phyloP scores from a whole-genome alignment of 352 stramenopile genomes.

The Globisporangium apiculatum region DNA sequence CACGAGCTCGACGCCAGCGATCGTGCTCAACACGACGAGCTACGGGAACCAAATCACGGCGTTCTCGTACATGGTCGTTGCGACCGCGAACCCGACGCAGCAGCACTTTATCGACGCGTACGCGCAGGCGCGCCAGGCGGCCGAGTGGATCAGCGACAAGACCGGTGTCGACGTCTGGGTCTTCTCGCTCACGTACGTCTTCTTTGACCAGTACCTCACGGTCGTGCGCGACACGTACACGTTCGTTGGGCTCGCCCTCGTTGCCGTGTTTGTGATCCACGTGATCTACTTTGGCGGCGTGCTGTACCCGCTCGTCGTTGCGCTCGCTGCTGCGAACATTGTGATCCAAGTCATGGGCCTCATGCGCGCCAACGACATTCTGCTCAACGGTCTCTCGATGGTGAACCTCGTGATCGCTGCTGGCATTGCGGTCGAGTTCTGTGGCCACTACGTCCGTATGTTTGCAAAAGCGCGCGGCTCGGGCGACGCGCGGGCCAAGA shows the following conservation, averaged over 20 bases:
- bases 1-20: slow-evolving; percentile 16
- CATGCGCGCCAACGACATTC: slow-evolving; percentile 54
- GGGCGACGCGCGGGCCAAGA: slow-evolving; percentile 23
- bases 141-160: slow-evolving; percentile 57
- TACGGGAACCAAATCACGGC: slow-evolving; percentile 49
- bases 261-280: slow-evolving; percentile 44
- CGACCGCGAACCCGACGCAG: slow-evolving; percentile 32
- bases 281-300: slow-evolving; percentile 40
- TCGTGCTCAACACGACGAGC: slow-evolving; percentile 40
- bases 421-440: slow-evolving; percentile 80
- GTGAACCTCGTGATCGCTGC: slow-evolving; percentile 83
- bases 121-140: slow-evolving; percentile 42
- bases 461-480: slow-evolving; percentile 38
- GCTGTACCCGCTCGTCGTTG: slow-evolving; percentile 38
- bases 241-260: slow-evolving; percentile 38
- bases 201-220: slow-evolving; percentile 64
- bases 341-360: slow-evolving; percentile 44
- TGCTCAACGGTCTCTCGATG: slow-evolving; percentile 79
- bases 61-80: slow-evolving; percentile 63
- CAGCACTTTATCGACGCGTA: slow-evolving; percentile 36
- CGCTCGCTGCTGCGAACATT: slow-evolving; percentile 40
- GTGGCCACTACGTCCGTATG: slow-evolving; percentile 64
- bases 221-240: slow-evolving; percentile 44
- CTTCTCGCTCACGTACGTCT: slow-evolving; percentile 53
- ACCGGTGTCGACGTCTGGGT: slow-evolving; percentile 61